Conservation (phyloP, 495 filamentous ascomycete species). For the Penicillium verhagenii region DNA sequence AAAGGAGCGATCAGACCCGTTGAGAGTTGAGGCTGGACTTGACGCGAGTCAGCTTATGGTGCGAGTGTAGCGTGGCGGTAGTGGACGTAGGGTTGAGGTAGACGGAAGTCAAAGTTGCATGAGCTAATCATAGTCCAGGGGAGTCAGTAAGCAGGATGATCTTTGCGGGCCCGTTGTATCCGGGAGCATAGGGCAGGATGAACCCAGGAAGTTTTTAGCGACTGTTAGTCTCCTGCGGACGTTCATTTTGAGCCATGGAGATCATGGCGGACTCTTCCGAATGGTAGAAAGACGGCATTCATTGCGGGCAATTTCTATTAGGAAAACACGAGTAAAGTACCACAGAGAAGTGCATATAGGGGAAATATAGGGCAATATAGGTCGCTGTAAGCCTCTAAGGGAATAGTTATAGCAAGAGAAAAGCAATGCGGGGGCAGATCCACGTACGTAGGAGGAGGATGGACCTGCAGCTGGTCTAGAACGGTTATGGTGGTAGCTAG, state of each 20-base stretch:
- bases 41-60: not conserved
- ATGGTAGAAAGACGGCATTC: no score
- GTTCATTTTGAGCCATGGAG: not conserved
- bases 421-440: not conserved
- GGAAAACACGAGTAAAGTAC: no score
- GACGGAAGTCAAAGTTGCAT: not conserved
- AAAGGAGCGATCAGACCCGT: not conserved
- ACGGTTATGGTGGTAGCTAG: not conserved
- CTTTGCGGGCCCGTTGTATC: not conserved
- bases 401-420: not conserved
- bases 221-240: not conserved
- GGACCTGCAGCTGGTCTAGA: conserved; percentile 8
- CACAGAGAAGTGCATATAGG: no score
- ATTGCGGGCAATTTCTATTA: no score
- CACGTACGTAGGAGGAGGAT: not conserved
- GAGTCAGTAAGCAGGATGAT: not conserved
- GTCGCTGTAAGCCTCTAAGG: not conserved
- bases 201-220: not conserved
- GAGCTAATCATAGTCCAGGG: not conserved
- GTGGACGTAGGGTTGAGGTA: not conserved
- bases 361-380: no score
- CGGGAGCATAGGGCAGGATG: not conserved
- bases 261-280: not conserved
- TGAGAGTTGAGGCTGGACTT: not conserved
- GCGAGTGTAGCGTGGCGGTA: not conserved